These are phyloP conservation scores for Dendrobium catenatum DNA, from an alignment of 106 monocot species.

Conservation along the genomic window DNA sequence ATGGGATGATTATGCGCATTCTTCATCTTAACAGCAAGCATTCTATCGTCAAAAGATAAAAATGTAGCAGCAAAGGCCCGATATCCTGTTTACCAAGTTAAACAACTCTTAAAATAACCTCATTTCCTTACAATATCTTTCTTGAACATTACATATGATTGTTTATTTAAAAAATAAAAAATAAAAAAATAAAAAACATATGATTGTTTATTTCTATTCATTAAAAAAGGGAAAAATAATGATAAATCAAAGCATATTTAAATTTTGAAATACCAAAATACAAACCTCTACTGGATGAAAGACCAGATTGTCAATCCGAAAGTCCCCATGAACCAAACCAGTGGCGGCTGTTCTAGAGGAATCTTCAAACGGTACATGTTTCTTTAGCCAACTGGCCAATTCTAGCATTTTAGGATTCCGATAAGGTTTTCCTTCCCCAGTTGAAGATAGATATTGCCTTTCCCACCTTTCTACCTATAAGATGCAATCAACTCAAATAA, in stretches of 20 bases:
- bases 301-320: conserved; percentile 88
- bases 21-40: not conserved
- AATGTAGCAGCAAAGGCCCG: not conserved
- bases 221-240: not conserved
- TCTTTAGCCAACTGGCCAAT: conserved; percentile 73
- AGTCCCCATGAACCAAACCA: conserved; percentile 98
- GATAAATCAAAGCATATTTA: not conserved
- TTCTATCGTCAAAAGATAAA: not conserved
- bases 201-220: not conserved
- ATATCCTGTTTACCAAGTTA: not conserved
- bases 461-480: conserved; percentile 75
- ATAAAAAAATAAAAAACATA: too few relatives aligned
- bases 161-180: too few relatives aligned
- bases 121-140: not conserved
- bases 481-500: not conserved
- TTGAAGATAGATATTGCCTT: conserved; percentile 89
- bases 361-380: conserved; percentile 75
- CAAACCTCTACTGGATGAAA: conserved; percentile 73
- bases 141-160: not conserved
- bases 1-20: not conserved
- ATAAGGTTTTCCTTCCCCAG: conserved; percentile 70
- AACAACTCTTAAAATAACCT: not conserved
- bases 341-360: conserved; percentile 41
- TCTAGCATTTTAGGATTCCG: conserved; percentile 78
- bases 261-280: not conserved